Base-by-base conservation (phyloP, 345 rosid species). In the Eutrema japonicum region DNA sequence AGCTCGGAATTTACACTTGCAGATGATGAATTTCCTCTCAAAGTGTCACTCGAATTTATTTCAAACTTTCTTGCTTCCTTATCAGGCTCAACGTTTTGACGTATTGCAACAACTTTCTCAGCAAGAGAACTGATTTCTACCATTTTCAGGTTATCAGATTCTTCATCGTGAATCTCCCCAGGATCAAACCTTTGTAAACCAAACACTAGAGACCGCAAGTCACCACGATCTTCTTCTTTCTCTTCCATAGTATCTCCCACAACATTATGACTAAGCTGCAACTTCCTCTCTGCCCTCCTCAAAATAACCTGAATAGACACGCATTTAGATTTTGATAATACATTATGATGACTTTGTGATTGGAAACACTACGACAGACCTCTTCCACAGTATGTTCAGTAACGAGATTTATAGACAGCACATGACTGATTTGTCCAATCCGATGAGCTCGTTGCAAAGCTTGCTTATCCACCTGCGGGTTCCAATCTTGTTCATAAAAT, bases 401-500 rank as follows among this genome's bases (percentile, higher is more conserved):
- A 40, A 93, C 96, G 60, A 93, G 77, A 81, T 85, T 93, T 80
- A 93, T 87, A 48, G 92, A 86, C 58, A 93, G 62, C 69, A 93
- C 98, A 70, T 86, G 96, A 78, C 84, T 90, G 74, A 82, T 75
- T 79, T 93, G 98, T 74, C 98, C 98, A 78, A 93, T 93, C 59
- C 98, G 83, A 71, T 90, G 98, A 60, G 96, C 93, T 57, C 96
- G 84, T 78, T 93, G 98, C 81, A 93, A 76, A 74, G 96, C 98
- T 79, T 90, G 96, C 82, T 86, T 88, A 76, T 89, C 98, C 70
- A 90, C 96, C 75, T 93, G 98, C 41, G 96, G 98, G 73, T 93
- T 93, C 98, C 98, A 93, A 70, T 93, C 96, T 85, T 93, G 96
- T 79, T 93, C 98, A 13, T 85, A 93, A 78, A 90, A 89, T 74